Evolutionary conservation across 257 asterid species (phyloP).

Genomic region (Ajuga chamaepitys): DNA sequence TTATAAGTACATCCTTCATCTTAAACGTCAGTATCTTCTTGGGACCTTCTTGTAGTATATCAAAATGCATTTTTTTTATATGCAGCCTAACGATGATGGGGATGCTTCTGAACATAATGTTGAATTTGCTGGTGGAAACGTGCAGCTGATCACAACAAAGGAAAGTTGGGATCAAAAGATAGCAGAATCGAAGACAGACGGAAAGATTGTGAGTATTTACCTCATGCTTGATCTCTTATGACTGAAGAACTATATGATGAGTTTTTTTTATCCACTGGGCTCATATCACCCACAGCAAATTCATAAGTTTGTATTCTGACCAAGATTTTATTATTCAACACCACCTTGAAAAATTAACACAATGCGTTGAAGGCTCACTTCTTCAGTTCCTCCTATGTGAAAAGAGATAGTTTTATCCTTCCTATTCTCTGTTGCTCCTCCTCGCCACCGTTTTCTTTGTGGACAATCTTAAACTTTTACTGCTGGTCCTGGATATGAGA

Average conservation of each 20-base stretch:
- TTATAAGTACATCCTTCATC: not conserved
- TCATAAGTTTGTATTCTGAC: too few species aligned
- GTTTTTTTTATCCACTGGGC: not conserved
- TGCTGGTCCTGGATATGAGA: not conserved
- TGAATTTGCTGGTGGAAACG: conserved; percentile 81
- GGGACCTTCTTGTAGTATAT: not conserved
- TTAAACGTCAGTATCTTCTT: not conserved
- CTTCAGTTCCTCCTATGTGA: not conserved
- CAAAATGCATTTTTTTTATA: not conserved
- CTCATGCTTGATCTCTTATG: not conserved
- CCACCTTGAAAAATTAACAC: too few species aligned
- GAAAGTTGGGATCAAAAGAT: conserved; percentile 83
- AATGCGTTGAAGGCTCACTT: not conserved
- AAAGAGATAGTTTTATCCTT: not conserved
- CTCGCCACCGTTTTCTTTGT: not conserved
- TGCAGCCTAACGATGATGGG: conserved; percentile 32
- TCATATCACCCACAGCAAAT: not conserved
- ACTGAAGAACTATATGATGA: not conserved
- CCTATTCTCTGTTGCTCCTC: not conserved
- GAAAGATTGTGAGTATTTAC: conserved; percentile 51
- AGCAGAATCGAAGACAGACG: conserved; percentile 55
- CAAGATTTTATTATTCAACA: too few species aligned
- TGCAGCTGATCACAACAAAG: conserved; percentile 64
- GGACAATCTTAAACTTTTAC: not conserved
- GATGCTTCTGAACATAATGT: conserved; percentile 48